A percentile compares a stretch with the other conserved stretches of the same genome.
phyloP scores from a whole-genome alignment of 225 moss, liverwort and hornwort genomes.

The Pseudoscleropodium purum region DNA sequence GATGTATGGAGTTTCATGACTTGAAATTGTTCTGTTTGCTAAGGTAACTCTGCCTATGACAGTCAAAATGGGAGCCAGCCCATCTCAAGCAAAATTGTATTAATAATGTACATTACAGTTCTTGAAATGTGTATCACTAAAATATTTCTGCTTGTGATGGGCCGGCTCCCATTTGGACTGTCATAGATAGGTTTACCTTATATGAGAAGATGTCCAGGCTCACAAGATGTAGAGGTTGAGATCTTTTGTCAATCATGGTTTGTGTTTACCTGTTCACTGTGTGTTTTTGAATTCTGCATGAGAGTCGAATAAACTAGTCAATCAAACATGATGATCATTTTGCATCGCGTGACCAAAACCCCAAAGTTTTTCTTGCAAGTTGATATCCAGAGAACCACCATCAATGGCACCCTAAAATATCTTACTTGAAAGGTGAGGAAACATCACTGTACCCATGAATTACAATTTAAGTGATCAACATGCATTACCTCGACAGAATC shows the following conservation, averaged over 20 bases:
- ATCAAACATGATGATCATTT: background rate
- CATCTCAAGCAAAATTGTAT: too few relatives aligned
- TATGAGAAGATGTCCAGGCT: too few relatives aligned
- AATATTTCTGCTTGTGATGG: too few relatives aligned
- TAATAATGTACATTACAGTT: too few relatives aligned
- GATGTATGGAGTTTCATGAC: background rate
- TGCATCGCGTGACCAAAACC: fast-evolving
- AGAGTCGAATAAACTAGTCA: background rate
- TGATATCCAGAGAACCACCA: background rate
- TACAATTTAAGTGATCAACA: background rate
- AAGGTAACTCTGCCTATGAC: too few relatives aligned
- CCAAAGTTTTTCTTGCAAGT: background rate
- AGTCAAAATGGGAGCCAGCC: too few relatives aligned
- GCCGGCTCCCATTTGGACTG: too few relatives aligned
- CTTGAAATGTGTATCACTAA: too few relatives aligned
- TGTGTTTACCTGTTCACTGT: background rate
- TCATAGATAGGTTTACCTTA: too few relatives aligned
- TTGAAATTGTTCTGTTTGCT: too few relatives aligned
- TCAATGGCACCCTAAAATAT: background rate
- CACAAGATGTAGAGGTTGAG: background rate
- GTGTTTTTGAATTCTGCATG: background rate
- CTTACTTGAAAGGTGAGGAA: background rate
- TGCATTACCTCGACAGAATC: background rate
- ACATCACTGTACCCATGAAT: background rate
- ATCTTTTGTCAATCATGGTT: background rate